Base-by-base conservation (phyloP, 352 stramenopile species). In the Phytophthora pluvialis region DNA sequence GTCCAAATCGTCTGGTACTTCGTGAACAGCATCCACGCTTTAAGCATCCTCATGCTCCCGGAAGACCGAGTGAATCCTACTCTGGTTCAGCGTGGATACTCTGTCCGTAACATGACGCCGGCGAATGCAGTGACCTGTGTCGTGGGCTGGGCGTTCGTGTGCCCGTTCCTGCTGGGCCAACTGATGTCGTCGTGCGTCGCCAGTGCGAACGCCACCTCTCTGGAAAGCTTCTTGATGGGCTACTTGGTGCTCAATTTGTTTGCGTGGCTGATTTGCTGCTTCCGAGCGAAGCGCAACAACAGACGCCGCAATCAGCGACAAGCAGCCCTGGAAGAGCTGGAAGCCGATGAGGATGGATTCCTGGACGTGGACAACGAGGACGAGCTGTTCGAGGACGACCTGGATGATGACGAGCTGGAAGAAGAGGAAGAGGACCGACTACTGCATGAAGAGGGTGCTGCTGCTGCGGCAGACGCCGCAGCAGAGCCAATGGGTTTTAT, bases 1-100 rank as follows among this genome's bases (percentile, higher is more conserved):
- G 80, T 93, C 0, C 75, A 94, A 58, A 88, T 93, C 39, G 66
- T 83, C 45, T 94, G 83, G 84, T 89, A 90, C 39, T 60, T 92
- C 9, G 72, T 88, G 15, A 91, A 91, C 44, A 75, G 79, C 8
- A 44, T 90, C 11, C 87, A 89, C 18, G 72, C 80, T 25, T 55
- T 93, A 12, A 78, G 76, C 38, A 69, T 88, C 33, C 44, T 96
- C 42, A 86, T 72, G 31, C 72, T 90, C 18, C 70, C 86, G 2
- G 70, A 90, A 46, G 72, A 88, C 21, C 75, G 86, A 25, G 76
- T 96, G 33, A 80, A 94, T 47, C 71, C 70, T 9, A 64, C 56
- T 11, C 64, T 96, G 21, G 28, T 86, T 16, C 67, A 78, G 26
- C 80, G 79, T n/a, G 88, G 88, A 12, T 96, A 93, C 56, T 75